Evolutionary conservation across 129 eudicot species (phyloP), one percentile per base, ranked within the genome.

Genomic region (Arctium minus): DNA sequence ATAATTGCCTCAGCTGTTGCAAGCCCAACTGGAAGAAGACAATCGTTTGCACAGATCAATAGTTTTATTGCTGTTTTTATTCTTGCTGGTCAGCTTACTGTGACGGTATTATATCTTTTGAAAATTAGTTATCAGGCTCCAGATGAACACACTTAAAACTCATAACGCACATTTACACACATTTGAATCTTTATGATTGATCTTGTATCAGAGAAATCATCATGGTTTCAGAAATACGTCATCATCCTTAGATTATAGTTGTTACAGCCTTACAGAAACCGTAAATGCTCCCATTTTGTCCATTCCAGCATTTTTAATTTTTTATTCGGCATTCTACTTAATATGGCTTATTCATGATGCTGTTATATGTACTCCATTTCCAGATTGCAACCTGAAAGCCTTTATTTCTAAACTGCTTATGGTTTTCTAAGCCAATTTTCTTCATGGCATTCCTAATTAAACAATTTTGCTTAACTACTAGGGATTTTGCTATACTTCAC

Each of bases 41-140:
- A 83, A 83, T 80, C 94, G 56, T 92, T 94, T 87, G 98, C 92
- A 35, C 94, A 94, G 86, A 94, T 94, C 83, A 94, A 94, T 74
- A 94, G 98, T 86, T 88, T 94, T 70, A 93, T 91, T 89, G 98
- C 98, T 69, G 78, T 94, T 85, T 94, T 92, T 81, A 94, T 94
- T 81, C 96, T 94, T 87, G 90, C 89, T 44, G 98, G 98, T 79
- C 98, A 94, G 77, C 97, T 94, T 74, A 88, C 96, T 83, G 82
- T 92, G 75, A 94, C 98, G 91, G 98, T 94, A 90, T 67, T 76
- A 33, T 81, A 39, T 40, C 31, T 27, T 35, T 48, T 33, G 18
- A 80, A 74, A 40, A 22, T 44, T 50, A 35, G 74, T 81, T 62
- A 33, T 42, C 18, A 33, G 64, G 64, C 64, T 13, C 64, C 64